Evolutionary conservation across 129 eudicot genomes (phyloP).

Genomic region (Helianthus tuberosus): DNA sequence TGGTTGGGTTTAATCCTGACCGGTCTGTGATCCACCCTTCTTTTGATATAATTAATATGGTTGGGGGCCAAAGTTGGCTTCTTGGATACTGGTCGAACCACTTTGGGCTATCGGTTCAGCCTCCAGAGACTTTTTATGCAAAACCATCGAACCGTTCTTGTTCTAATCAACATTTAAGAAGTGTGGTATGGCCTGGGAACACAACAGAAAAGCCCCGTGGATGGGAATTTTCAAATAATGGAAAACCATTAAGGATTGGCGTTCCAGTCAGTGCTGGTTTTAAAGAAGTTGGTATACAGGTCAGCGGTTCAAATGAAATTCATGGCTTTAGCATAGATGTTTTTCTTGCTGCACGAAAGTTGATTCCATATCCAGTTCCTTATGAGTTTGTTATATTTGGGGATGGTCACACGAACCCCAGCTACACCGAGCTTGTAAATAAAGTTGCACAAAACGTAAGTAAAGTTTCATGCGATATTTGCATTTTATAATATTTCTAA

Average conservation of each 20-base stretch:
- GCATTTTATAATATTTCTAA: neutral
- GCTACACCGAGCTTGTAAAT: constrained; percentile 51
- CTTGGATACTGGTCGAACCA: constrained; percentile 93
- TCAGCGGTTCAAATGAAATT: constrained; percentile 30
- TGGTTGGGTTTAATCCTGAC: constrained; percentile 48
- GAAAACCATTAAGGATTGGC: constrained; percentile 62
- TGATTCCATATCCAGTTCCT: constrained; percentile 65
- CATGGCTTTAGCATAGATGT: constrained; percentile 74
- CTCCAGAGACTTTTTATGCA: constrained; percentile 67
- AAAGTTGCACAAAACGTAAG: constrained; percentile 56
- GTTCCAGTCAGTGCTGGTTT: constrained; percentile 69
- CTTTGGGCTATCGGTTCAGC: constrained; percentile 60
- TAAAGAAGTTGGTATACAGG: constrained; percentile 46
- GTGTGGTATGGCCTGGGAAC: constrained; percentile 84
- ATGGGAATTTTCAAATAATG: constrained; percentile 79
- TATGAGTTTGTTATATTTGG: constrained; percentile 60
- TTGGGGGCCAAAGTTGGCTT: constrained; percentile 43
- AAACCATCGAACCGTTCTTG: constrained; percentile 59
- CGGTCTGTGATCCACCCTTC: constrained; percentile 56
- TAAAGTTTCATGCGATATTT: neutral
- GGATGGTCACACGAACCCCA: constrained; percentile 62
- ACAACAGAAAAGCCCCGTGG: constrained; percentile 70
- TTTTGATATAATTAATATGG: constrained; percentile 67
- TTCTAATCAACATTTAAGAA: constrained; percentile 49
- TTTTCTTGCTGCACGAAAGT: constrained; percentile 58